A percentile compares a stretch with the other conserved stretches of the same genome.
Conservation (phyloP, 148 eudicot species). For the Silene uniflora region DNA sequence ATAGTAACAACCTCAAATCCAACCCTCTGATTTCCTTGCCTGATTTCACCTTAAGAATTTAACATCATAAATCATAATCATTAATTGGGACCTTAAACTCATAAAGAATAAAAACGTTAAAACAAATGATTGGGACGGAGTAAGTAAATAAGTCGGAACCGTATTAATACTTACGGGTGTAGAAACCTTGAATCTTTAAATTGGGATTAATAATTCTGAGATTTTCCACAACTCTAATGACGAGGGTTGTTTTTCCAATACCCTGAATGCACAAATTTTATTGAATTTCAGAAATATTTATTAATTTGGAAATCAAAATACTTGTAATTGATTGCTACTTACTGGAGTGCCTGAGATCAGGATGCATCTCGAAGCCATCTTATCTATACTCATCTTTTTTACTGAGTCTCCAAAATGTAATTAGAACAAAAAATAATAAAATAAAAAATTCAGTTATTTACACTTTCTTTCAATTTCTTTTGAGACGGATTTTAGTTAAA, state of each 20-base stretch:
- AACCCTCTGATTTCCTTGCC: conserved; percentile 68
- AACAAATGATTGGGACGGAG: neutral
- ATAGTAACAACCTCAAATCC: conserved; percentile 86
- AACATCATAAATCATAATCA: neutral
- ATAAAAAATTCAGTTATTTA: no score
- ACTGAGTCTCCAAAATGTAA: no score
- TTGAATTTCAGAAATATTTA: neutral
- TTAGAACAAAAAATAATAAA: no score
- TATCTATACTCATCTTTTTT: no score
- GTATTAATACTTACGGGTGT: conserved; percentile 50
- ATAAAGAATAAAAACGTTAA: no score
- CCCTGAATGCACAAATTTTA: conserved; percentile 37
- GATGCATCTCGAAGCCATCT: conserved; percentile 53
- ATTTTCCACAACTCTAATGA: conserved; percentile 50
- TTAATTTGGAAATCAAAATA: no score
- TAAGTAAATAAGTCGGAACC: neutral
- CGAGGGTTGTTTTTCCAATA: conserved; percentile 74
- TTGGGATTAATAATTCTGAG: conserved; percentile 59
- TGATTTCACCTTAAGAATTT: conserved; percentile 56
- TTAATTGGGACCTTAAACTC: no score
- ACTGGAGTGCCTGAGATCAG: conserved; percentile 80
- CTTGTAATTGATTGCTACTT: conserved; percentile 8
- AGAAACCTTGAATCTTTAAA: conserved; percentile 83
- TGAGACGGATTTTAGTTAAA: no score
- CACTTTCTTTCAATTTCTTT: no score